Percentiles rank a stretch among this genome's conserved stretches.
phyloP scores from a whole-genome alignment of 2,329 filamentous ascomycete species.

The Aspergillus spinulosporus region DNA sequence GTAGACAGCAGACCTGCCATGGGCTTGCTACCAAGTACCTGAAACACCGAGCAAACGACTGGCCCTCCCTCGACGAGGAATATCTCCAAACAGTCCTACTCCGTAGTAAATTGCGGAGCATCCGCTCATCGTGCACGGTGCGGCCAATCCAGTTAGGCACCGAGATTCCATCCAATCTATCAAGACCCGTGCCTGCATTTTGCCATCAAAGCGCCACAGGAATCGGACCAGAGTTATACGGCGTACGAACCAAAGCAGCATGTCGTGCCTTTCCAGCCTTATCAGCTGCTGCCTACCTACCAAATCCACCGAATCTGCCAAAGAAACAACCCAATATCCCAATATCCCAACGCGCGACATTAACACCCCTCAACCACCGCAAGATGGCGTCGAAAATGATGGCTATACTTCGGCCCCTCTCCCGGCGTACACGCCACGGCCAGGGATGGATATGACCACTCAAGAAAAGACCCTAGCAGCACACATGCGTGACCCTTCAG shows the following conservation, averaged over 20 bases:
- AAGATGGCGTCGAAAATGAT: conserved; percentile 18
- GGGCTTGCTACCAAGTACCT: neutral
- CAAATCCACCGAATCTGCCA: neutral
- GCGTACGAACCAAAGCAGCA: neutral
- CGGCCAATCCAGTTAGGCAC: conserved; percentile 8
- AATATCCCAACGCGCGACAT: neutral
- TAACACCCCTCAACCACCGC: neutral
- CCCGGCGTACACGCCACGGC: conserved; percentile 44
- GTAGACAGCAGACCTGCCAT: neutral
- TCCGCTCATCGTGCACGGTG: neutral
- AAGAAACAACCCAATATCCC: conserved; percentile 1
- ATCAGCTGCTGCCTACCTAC: conserved; percentile 14
- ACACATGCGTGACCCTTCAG: conserved; percentile 33
- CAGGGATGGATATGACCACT: conserved; percentile 31
- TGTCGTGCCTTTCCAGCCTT: conserved; percentile 13
- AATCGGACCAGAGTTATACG: neutral
- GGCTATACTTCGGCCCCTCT: conserved; percentile 39
- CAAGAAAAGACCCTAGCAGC: conserved; percentile 43
- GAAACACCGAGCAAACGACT: neutral
- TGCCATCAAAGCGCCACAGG: neutral
- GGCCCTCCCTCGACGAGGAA: neutral
- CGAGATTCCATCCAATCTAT: conserved; percentile 7
- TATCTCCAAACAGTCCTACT: neutral
- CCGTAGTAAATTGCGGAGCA: neutral
- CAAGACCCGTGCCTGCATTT: neutral